Percentiles rank a stretch among this genome's conserved stretches.
These are phyloP conservation scores for Phialemoniopsis sp. DNA, from an alignment of 2,329 filamentous ascomycete species.

Conservation along the genomic window DNA sequence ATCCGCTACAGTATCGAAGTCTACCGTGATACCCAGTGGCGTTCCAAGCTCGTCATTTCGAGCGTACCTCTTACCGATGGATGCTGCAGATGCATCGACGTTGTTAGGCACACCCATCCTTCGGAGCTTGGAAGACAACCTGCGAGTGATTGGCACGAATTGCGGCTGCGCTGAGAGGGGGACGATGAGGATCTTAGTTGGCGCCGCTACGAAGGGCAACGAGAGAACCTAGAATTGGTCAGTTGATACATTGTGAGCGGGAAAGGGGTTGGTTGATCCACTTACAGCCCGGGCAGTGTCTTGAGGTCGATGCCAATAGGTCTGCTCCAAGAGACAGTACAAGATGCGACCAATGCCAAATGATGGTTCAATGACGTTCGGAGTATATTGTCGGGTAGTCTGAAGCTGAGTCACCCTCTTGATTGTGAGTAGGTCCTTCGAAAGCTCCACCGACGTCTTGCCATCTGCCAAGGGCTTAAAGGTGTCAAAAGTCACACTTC, in stretches of 20 bases:
- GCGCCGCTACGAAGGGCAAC: constrained; percentile 66
- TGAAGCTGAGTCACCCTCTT: no score
- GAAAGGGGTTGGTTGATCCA: constrained; percentile 16
- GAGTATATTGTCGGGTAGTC: constrained; percentile 55
- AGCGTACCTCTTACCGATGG: constrained; percentile 91
- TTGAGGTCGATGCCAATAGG: constrained; percentile 77
- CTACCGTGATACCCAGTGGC: constrained; percentile 87
- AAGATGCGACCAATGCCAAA: constrained; percentile 96
- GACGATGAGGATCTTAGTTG: constrained; percentile 90
- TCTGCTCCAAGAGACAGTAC: constrained; percentile 90
- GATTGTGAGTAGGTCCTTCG: no score
- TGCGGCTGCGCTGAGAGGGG: constrained; percentile 78
- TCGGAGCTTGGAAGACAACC: constrained; percentile 73
- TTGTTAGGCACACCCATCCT: constrained; percentile 75
- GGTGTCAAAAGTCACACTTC: no score
- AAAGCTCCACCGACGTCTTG: no score
- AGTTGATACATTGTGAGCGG: background rate
- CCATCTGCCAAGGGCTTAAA: no score
- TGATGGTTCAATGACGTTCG: constrained; percentile 95
- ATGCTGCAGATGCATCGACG: constrained; percentile 85
- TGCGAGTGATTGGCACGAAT: constrained; percentile 73
- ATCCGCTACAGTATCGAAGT: constrained; percentile 93
- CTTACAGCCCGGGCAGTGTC: constrained; percentile 82
- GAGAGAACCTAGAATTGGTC: constrained; percentile 40
- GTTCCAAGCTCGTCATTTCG: constrained; percentile 96